A percentile compares a stretch with the other conserved stretches of the same genome.
Conservation (phyloP, 108 stramenopile species). For the Pseudonitzschia multistriata region DNA sequence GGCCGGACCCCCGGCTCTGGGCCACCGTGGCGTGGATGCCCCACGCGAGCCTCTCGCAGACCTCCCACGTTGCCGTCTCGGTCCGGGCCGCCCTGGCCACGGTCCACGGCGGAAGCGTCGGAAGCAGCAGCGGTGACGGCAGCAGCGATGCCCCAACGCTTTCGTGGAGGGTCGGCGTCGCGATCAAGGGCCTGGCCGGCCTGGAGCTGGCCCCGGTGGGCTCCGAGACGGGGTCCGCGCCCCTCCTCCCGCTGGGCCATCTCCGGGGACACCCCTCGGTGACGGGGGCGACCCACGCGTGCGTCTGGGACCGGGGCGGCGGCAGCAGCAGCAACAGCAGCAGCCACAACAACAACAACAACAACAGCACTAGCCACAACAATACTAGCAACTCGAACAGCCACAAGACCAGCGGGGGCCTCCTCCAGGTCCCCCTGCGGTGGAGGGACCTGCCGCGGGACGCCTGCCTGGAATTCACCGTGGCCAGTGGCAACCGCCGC, state of each 20-base stretch:
- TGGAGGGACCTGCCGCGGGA: slow-evolving; percentile 85
- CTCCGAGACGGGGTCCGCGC: slow-evolving; percentile 11
- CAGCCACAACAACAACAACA: background rate
- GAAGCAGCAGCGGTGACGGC: background rate
- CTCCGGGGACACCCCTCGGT: background rate
- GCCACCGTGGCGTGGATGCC: slow-evolving; percentile 61
- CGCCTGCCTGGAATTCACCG: slow-evolving; percentile 56
- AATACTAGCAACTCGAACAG: background rate
- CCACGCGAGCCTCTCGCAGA: slow-evolving; percentile 47
- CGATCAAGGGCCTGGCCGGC: slow-evolving; percentile 34
- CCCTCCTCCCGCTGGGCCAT: background rate
- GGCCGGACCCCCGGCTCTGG: slow-evolving; percentile 35
- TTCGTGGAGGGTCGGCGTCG: slow-evolving; percentile 19
- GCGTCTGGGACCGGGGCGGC: background rate
- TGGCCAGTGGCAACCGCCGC: slow-evolving; percentile 39
- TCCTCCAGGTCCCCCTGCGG: slow-evolving; percentile 60
- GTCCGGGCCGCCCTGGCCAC: slow-evolving; percentile 33
- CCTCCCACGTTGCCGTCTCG: slow-evolving; percentile 43
- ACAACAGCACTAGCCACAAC: slow-evolving; percentile 12
- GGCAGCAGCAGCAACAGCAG: background rate
- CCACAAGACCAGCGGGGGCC: background rate
- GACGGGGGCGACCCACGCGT: background rate
- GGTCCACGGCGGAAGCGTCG: background rate
- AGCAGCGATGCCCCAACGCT: slow-evolving; percentile 1
- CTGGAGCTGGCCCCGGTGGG: slow-evolving; percentile 32